phyloP scores from a whole-genome alignment of 352 stramenopile genomes.

The Phytophthora boehmeriae region DNA sequence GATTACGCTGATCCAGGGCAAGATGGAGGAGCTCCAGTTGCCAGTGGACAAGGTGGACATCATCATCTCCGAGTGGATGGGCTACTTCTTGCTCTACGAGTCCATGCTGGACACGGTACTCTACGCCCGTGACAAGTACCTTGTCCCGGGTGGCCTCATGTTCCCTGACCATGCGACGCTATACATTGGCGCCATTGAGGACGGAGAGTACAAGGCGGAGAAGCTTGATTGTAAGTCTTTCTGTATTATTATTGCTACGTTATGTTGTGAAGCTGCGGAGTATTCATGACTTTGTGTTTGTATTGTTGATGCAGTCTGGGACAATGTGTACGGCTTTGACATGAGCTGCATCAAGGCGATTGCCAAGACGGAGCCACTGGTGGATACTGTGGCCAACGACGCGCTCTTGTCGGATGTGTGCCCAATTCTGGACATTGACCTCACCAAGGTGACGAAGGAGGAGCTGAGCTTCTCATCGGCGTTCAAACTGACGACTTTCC shows the following conservation, averaged over 20 bases:
- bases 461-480: conserved; percentile 93
- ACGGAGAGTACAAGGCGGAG: conserved; percentile 94
- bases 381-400: conserved; percentile 96
- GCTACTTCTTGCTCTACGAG: conserved; percentile 98
- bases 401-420: conserved; percentile 91
- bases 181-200: conserved; percentile 96
- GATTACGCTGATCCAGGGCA: conserved; percentile 96
- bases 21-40: conserved; percentile 93
- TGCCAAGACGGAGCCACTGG: conserved; percentile 96
- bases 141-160: conserved; percentile 92
- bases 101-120: conserved; percentile 98
- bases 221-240: conserved; percentile 93
- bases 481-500: conserved; percentile 91
- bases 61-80: conserved; percentile 99
- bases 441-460: conserved; percentile 93
- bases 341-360: conserved; percentile 99
- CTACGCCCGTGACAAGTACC: conserved; percentile 96
- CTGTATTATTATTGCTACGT: background rate
- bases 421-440: conserved; percentile 93
- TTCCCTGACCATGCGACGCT: conserved; percentile 97
- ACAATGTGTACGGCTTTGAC: conserved; percentile 99
- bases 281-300: conserved; percentile 10
- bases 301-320: conserved; percentile 87
- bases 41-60: conserved; percentile 96
- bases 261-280: conserved; percentile 1